Percentiles rank a stretch among this genome's conserved stretches.
Evolutionary conservation across 768 basidiomycete species (phyloP).

Genomic region (Suillus spraguei): DNA sequence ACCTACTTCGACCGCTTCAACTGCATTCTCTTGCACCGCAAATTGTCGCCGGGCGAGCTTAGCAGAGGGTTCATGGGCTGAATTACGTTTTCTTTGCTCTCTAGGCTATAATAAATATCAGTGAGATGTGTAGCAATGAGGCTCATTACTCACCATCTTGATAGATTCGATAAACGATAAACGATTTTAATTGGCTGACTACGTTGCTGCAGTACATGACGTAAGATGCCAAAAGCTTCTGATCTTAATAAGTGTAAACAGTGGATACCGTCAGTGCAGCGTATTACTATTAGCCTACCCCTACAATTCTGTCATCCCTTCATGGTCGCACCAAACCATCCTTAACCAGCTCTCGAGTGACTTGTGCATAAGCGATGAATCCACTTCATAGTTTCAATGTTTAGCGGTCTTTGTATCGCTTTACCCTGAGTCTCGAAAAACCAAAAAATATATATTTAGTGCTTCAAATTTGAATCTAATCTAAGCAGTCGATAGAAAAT

Average conservation of each 20-base stretch:
- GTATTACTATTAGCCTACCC: too few species aligned
- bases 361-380: neutral
- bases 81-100: conserved; percentile 43
- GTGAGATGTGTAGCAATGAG: conserved; percentile 1
- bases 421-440: neutral
- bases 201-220: neutral
- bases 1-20: conserved; percentile 52
- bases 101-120: conserved; percentile 31
- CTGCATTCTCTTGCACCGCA: conserved; percentile 50
- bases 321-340: neutral
- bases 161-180: neutral
- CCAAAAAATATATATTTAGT: neutral
- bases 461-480: neutral
- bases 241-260: conserved; percentile 4
- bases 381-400: neutral
- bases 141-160: conserved; percentile 24
- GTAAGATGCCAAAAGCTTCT: conserved; percentile 3
- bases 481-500: neutral
- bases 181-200: too few species aligned
- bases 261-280: too few species aligned
- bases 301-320: neutral
- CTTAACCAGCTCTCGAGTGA: neutral
- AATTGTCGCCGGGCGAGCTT: conserved; percentile 51
- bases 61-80: conserved; percentile 54
- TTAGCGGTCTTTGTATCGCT: neutral